Evolutionary conservation across 306 rosid species (phyloP).

Genomic region (Psophocarpus tetragonolobus): DNA sequence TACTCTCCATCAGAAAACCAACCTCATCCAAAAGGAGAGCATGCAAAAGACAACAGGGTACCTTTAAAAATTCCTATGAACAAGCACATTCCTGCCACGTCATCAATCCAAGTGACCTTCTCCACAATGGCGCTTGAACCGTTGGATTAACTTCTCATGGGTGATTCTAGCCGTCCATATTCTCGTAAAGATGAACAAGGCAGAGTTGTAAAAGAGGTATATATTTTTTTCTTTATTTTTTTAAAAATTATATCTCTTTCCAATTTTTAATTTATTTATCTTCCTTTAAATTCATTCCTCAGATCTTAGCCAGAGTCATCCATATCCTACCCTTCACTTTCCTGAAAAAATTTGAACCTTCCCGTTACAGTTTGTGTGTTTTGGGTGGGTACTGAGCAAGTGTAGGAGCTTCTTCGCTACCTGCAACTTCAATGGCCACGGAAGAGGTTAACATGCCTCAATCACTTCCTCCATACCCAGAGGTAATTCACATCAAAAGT

Average conservation of each 20-base stretch:
- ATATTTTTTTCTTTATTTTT: not conserved
- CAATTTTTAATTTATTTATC: constrained; percentile 34
- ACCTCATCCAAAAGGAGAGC: constrained; percentile 9
- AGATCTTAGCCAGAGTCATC: constrained; percentile 34
- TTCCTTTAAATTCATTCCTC: constrained; percentile 52
- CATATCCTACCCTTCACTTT: constrained; percentile 35
- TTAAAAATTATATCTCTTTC: not conserved
- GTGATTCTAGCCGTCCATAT: constrained; percentile 53
- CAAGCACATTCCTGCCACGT: constrained; percentile 46
- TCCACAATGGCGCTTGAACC: not conserved
- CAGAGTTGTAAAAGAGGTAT: constrained; percentile 15
- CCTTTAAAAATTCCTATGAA: constrained; percentile 19
- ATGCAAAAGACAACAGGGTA: constrained; percentile 15
- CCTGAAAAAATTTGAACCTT: constrained; percentile 6
- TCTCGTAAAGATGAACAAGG: constrained; percentile 18
- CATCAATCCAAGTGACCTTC: constrained; percentile 56
- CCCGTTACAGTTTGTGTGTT: not conserved
- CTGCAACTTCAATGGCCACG: constrained; percentile 62
- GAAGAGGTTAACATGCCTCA: constrained; percentile 63
- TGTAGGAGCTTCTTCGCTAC: constrained; percentile 29
- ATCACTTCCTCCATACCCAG: constrained; percentile 81
- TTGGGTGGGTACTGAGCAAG: not conserved
- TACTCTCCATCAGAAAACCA: constrained; percentile 15
- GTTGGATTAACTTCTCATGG: constrained; percentile 40
- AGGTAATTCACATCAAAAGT: constrained; percentile 48